phyloP scores from a whole-genome alignment of 1,284 basidiomycete genomes.

The Sanghuangporus sanghuang region DNA sequence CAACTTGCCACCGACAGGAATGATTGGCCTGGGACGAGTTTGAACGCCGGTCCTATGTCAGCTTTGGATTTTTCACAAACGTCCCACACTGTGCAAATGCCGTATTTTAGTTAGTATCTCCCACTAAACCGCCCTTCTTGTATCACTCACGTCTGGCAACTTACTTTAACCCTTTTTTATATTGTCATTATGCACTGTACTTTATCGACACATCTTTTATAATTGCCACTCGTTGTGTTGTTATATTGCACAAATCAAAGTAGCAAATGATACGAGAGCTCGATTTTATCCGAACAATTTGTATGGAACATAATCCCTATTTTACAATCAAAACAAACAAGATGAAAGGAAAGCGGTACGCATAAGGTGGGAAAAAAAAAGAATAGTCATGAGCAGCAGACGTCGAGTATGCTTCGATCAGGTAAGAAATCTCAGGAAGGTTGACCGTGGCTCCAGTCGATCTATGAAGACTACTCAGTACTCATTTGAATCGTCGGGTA shows the following conservation, averaged over 20 bases:
- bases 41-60: neutral
- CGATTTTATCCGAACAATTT: too few relatives aligned
- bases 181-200: neutral
- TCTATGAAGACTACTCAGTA: neutral
- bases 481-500: neutral
- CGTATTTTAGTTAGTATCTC: neutral
- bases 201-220: neutral
- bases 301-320: neutral
- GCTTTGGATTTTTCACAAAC: neutral
- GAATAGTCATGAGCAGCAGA: neutral
- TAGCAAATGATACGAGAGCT: too few relatives aligned
- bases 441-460: neutral
- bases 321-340: neutral
- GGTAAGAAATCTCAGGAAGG: neutral
- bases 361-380: neutral
- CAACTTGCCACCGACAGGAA: neutral
- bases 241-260: too few relatives aligned
- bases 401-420: neutral
- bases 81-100: neutral
- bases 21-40: neutral
- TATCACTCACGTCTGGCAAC: neutral
- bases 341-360: neutral
- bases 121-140: too few relatives aligned
- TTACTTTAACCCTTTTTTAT: neutral
- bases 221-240: neutral